Base-by-base conservation (phyloP, 2,329 filamentous ascomycete species). In the Trichoderma pleuroti region DNA sequence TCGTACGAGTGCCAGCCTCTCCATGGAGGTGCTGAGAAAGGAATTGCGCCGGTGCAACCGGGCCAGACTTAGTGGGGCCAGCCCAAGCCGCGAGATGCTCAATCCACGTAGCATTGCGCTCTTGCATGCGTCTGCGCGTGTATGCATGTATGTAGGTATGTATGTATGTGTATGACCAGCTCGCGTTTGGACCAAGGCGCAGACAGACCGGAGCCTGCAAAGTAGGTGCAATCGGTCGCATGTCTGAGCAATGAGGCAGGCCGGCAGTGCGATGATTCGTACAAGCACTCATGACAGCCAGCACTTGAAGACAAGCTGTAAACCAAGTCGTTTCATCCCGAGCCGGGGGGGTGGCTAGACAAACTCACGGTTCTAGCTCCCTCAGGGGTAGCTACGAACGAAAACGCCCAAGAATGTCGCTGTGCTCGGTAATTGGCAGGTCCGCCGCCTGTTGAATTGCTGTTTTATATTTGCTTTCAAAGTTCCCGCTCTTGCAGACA, bases 361-460 rank as follows among this genome's bases (percentile, higher is more conserved):
- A 69, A 64, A 59, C 59, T 68, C 64, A 70, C 16, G 36, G 12
- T 49, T 56, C 65, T 64, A 64, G 70, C 60, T 68, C 49, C 59
- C 18, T 60, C 65, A 67, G 70, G 70, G 70, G 64, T 60, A 52
- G n/a, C 26, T 68, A 34, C 42, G 65, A 68, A 71, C 46, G 57
- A 68, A 42, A 71, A 68, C n/a, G 39, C 30, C 28, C 63, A 71
- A 52, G 56, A 68, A 68, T 26, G 57, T 68, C 63, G 63, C 46
- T 68, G 64, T 56, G 46, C 18, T 68, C 70, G 70, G 70, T 71
- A 71, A 71, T 71, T 71, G 64, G 70, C 64, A 60, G 70, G 56
- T 34, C 64, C 63, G 64, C 63, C 42, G 64, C 56, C 26, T n/a
- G 14, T 30, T 56, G 64, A 63, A 26, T 67, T 68, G 63, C 32